Evolutionary conservation across 441 rosid genomes (phyloP).

Genomic region (Aquilaria agallochum): DNA sequence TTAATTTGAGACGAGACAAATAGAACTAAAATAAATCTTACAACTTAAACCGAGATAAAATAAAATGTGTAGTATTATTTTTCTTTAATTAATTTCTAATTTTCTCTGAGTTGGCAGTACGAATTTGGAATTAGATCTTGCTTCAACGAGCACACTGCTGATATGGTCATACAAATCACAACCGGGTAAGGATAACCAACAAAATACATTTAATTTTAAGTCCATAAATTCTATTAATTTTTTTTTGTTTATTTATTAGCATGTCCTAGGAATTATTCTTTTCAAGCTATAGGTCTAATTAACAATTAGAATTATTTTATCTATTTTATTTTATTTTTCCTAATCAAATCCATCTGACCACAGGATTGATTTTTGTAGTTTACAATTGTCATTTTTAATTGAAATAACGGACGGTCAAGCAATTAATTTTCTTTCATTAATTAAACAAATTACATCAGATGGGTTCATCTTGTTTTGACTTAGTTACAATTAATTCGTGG

Average conservation of each 20-base stretch:
- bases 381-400: neutral
- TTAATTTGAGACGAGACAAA: too few relatives aligned
- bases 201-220: neutral
- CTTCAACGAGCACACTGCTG: conserved; percentile 33
- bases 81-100: neutral
- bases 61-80: neutral
- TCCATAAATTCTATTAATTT: too few relatives aligned
- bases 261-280: too few relatives aligned
- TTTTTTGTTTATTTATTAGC: too few relatives aligned
- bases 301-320: too few relatives aligned
- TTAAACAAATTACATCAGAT: neutral
- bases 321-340: too few relatives aligned
- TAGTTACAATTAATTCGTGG: neutral
- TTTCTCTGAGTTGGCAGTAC: conserved; percentile 24
- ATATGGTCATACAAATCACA: conserved; percentile 38
- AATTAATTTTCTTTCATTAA: neutral
- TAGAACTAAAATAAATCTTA: too few relatives aligned
- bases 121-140: conserved; percentile 46
- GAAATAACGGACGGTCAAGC: neutral
- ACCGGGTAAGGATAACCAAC: conserved; percentile 31
- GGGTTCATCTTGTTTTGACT: neutral
- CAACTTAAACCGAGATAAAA: neutral
- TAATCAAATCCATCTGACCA: too few relatives aligned
- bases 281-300: too few relatives aligned
- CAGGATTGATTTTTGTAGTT: too few relatives aligned